A percentile compares a stretch with the other conserved stretches of the same genome.
Conservation (phyloP, 176 grass and related monocot genomes). For the Zea luxurians region DNA sequence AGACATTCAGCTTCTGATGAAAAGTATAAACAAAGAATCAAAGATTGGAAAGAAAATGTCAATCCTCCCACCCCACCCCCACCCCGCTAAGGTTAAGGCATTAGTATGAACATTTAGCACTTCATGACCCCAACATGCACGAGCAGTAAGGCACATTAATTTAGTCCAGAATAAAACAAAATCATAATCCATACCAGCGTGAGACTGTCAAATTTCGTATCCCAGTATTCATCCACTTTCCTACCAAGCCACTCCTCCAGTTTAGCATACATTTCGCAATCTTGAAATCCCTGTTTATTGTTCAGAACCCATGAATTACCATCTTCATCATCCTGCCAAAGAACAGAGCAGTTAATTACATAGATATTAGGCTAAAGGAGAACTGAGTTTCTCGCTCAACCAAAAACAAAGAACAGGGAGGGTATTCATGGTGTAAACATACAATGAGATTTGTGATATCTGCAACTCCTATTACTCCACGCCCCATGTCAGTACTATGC, state of each 20-base stretch:
- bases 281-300: conserved; percentile 90
- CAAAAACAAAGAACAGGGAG: conserved; percentile 22
- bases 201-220: conserved; percentile 62
- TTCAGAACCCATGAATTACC: conserved; percentile 80
- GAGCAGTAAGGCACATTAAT: neutral
- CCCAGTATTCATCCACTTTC: conserved; percentile 70
- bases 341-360: conserved; percentile 29
- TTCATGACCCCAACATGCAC: conserved; percentile 28
- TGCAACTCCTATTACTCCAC: conserved; percentile 79
- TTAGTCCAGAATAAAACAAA: conserved; percentile 4
- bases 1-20: neutral
- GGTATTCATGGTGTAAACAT: conserved; percentile 24
- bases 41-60: neutral
- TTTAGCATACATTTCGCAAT: conserved; percentile 78
- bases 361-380: neutral
- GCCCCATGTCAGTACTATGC: conserved; percentile 59
- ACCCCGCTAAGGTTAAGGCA: neutral
- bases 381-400: conserved; percentile 11
- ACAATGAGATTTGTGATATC: conserved; percentile 79
- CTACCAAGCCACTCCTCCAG: conserved; percentile 77
- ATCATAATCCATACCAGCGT: conserved; percentile 58
- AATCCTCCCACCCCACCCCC: neutral
- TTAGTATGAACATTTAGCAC: conserved; percentile 1
- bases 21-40: conserved; percentile 6
- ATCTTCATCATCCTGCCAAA: conserved; percentile 72